These are phyloP conservation scores for Colletotrichum gloeosporioides DNA, from an alignment of 2,329 filamentous ascomycete genomes.

Conservation along the genomic window DNA sequence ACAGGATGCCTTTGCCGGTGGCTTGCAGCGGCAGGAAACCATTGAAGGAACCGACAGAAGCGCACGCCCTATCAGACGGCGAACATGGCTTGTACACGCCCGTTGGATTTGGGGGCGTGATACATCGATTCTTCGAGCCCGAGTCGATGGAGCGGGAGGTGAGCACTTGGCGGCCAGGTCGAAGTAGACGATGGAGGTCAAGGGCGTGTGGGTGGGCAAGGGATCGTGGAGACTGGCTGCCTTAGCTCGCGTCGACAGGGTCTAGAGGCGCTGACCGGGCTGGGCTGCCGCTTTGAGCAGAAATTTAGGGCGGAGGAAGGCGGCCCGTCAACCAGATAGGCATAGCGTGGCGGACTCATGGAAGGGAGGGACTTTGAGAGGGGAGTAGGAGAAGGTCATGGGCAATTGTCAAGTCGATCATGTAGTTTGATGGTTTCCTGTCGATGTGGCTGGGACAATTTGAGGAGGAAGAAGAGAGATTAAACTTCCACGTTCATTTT, in stretches of 20 bases:
- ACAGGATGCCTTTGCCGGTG: background rate
- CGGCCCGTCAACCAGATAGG: slow-evolving; percentile 25
- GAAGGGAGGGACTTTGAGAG: background rate
- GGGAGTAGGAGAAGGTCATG: background rate
- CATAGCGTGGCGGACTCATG: background rate
- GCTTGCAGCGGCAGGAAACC: background rate
- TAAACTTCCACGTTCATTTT: background rate
- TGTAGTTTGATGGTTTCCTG: background rate
- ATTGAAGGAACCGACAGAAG: background rate
- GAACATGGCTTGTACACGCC: background rate
- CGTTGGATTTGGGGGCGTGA: background rate
- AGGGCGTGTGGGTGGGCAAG: background rate
- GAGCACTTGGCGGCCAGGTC: background rate
- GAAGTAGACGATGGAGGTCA: background rate
- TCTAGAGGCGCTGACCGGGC: background rate
- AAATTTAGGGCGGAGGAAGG: slow-evolving; percentile 24
- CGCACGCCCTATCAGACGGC: background rate
- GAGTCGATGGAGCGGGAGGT: background rate
- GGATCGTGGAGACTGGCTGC: background rate
- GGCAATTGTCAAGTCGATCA: background rate
- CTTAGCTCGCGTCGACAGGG: background rate
- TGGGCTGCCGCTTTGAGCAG: slow-evolving; percentile 5
- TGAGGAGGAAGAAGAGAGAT: background rate
- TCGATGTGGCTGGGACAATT: fast-evolving
- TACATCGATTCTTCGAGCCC: background rate